phyloP scores from a whole-genome alignment of 805 yeast species.

The Candida sphagnicola region DNA sequence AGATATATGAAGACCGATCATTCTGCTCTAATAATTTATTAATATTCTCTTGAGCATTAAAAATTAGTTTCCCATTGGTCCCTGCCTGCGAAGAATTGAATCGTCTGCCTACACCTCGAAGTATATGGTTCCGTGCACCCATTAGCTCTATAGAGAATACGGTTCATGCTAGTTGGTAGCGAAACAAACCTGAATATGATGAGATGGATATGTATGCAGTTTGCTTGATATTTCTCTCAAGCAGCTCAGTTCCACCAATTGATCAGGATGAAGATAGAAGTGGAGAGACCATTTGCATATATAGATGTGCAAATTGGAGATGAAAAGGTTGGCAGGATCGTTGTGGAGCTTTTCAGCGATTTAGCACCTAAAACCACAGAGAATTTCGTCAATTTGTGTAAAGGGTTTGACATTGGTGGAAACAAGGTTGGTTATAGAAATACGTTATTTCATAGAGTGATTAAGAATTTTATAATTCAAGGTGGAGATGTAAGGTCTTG shows the following conservation, averaged over 20 bases:
- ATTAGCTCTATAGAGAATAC: too few species aligned
- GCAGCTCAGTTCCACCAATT: not conserved
- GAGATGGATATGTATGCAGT: not conserved
- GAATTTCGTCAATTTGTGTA: constrained; percentile 49
- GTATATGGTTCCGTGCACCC: not conserved
- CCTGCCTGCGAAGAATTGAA: constrained; percentile 2
- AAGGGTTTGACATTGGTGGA: constrained; percentile 19
- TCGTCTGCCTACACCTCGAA: not conserved
- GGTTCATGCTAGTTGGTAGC: too few species aligned
- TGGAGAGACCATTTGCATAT: constrained; percentile 29
- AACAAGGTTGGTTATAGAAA: constrained; percentile 31
- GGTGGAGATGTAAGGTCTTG: constrained; percentile 49
- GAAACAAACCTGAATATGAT: too few species aligned
- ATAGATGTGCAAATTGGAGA: constrained; percentile 51
- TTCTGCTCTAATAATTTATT: constrained; percentile 38
- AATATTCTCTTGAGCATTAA: constrained; percentile 40
- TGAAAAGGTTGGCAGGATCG: constrained; percentile 52
- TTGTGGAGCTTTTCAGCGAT: constrained; percentile 45
- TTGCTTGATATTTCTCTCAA: not conserved
- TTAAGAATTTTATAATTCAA: constrained; percentile 69
- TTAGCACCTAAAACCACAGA: constrained; percentile 55
- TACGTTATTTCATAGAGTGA: constrained; percentile 56
- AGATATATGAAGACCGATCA: constrained; percentile 62
- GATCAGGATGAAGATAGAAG: constrained; percentile 28
- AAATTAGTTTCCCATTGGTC: constrained; percentile 10